Evolutionary conservation across 2,329 filamentous ascomycete species (phyloP).

Genomic region (Curvularia lunata): DNA sequence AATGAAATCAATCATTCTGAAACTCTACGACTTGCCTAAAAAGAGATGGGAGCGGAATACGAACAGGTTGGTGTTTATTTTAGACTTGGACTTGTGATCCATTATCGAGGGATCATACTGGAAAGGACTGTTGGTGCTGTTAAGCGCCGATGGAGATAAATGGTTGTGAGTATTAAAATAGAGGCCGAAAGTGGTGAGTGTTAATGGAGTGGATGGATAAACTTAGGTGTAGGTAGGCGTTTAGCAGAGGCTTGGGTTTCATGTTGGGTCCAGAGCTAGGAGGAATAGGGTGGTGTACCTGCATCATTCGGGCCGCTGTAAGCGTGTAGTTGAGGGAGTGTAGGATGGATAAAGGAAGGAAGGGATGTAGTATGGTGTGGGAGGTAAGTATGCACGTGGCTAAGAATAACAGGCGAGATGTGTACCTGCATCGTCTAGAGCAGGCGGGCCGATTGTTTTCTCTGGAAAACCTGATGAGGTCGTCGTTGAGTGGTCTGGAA

Average conservation of each 20-base stretch:
- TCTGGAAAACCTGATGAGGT: conserved; percentile 5
- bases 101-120: too few relatives aligned
- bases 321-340: not conserved
- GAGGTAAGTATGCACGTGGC: conserved; percentile 2
- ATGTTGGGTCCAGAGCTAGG: not conserved
- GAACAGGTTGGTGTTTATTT: not conserved
- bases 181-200: not conserved
- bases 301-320: conserved; percentile 9
- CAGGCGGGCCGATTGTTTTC: conserved; percentile 17
- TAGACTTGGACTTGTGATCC: not conserved
- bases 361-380: not conserved
- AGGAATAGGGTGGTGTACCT: conserved; percentile 6
- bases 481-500: not conserved
- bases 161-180: not conserved
- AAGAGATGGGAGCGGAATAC: too few relatives aligned
- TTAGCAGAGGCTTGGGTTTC: conserved; percentile 1
- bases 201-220: not conserved
- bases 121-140: not conserved
- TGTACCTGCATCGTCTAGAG: conserved; percentile 25
- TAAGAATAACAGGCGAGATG: conserved; percentile 24
- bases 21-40: not conserved
- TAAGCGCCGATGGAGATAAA: not conserved
- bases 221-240: conserved; percentile 4
- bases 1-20: too few relatives aligned
- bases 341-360: not conserved